Evolutionary conservation across 2,329 filamentous ascomycete genomes (phyloP).

Genomic region (Sporothrix sp.): DNA sequence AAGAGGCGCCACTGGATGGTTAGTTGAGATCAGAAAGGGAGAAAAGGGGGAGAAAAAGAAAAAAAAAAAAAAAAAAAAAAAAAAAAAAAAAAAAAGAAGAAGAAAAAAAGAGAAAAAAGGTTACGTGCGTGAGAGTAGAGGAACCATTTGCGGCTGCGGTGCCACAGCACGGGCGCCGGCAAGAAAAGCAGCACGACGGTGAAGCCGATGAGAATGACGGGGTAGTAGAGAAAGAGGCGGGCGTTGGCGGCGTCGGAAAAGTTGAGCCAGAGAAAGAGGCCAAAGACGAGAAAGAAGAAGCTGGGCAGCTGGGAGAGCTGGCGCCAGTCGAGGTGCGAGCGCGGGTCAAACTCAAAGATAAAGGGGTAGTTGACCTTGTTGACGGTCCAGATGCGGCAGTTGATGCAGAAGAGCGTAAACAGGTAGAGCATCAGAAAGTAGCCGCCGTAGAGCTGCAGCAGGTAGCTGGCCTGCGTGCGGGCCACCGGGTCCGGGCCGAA

Average conservation of each 20-base stretch:
- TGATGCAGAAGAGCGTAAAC: conserved; percentile 73
- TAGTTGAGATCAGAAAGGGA: no score
- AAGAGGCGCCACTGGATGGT: conserved; percentile 66
- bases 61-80: neutral
- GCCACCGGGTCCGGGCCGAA: conserved; percentile 39
- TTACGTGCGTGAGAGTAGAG: conserved; percentile 71
- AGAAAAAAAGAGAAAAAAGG: no score
- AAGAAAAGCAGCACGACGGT: conserved; percentile 62
- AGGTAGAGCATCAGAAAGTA: conserved; percentile 79
- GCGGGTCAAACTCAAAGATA: conserved; percentile 90
- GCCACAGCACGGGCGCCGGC: conserved; percentile 64
- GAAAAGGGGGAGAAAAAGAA: neutral
- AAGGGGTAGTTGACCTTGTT: conserved; percentile 93
- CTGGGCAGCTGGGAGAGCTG: conserved; percentile 79
- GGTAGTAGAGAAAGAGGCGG: conserved; percentile 74
- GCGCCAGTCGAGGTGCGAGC: conserved; percentile 81
- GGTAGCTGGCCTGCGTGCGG: conserved; percentile 49
- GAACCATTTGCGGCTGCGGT: conserved; percentile 74
- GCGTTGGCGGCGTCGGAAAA: conserved; percentile 60
- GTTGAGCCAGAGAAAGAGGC: conserved; percentile 80
- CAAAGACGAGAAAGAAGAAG: conserved; percentile 68
- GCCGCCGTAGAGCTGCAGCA: conserved; percentile 85
- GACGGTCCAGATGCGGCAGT: conserved; percentile 71
- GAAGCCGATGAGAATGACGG: conserved; percentile 65
- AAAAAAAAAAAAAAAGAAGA: no score